Conservation (phyloP, 2,329 filamentous ascomycete species). For the Graphiopsis chlorocephala region DNA sequence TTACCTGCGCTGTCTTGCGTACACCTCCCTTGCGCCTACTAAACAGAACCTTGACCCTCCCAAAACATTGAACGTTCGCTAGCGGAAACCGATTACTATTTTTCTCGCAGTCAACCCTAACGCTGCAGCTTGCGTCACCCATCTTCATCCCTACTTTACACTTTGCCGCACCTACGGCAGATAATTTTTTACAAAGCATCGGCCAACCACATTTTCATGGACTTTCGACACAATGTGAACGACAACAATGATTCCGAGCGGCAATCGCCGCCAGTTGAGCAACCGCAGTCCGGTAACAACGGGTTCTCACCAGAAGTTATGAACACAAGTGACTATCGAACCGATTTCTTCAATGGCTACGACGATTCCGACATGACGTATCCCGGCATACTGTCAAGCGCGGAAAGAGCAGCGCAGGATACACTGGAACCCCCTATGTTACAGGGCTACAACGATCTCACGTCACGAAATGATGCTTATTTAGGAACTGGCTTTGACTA, state of each 20-base stretch:
- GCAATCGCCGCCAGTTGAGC: neutral
- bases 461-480: neutral
- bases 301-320: neutral
- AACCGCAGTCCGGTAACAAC: neutral
- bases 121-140: neutral
- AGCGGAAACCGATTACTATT: neutral
- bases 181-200: neutral
- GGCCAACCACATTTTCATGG: neutral
- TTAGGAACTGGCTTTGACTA: neutral
- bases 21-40: neutral
- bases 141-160: neutral
- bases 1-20: neutral
- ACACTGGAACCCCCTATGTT: neutral
- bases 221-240: slow-evolving; percentile 2
- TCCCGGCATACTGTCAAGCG: neutral
- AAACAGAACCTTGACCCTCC: neutral
- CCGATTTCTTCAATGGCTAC: neutral
- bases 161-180: neutral
- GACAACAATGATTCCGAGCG: slow-evolving; percentile 2
- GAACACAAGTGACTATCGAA: neutral
- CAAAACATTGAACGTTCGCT: neutral
- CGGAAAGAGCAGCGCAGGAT: neutral
- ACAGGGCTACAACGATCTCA: neutral
- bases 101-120: neutral
- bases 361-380: neutral